phyloP scores from a whole-genome alignment of 1,284 basidiomycete genomes.

The Apiotrichum domesticum region DNA sequence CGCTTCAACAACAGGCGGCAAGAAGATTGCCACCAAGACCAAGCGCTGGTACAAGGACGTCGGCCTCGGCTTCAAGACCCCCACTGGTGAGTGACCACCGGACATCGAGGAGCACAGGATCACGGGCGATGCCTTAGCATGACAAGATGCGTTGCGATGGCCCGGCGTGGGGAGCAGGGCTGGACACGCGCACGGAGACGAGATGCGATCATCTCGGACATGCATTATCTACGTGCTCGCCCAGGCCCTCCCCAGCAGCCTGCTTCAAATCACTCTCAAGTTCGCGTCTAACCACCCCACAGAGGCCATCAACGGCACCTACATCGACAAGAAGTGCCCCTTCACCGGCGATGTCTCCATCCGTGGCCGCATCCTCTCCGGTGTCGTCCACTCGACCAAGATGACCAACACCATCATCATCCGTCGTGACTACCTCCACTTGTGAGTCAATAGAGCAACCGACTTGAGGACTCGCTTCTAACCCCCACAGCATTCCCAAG shows the following conservation, averaged over 20 bases:
- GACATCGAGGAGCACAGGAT: background rate
- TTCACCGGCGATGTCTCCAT: constrained; percentile 95
- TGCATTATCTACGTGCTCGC: no score
- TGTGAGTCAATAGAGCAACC: constrained; percentile 22
- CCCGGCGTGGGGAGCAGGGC: no score
- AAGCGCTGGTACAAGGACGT: constrained; percentile 99
- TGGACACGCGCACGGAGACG: no score
- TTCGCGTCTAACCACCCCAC: constrained; percentile 52
- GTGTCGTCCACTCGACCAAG: constrained; percentile 92
- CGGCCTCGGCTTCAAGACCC: constrained; percentile 95
- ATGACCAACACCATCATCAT: constrained; percentile 99
- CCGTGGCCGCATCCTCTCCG: constrained; percentile 97
- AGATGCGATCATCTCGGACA: no score
- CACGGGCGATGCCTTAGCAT: background rate
- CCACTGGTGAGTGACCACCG: constrained; percentile 46
- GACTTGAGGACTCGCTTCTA: background rate
- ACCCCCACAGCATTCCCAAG: constrained; percentile 66
- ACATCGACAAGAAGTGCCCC: constrained; percentile 99
- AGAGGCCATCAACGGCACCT: constrained; percentile 94
- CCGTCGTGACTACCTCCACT: constrained; percentile 97
- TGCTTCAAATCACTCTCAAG: background rate
- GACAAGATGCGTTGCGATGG: background rate
- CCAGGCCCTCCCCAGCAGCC: no score
- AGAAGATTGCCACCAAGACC: constrained; percentile 87
- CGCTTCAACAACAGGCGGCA: constrained; percentile 55